A percentile compares a stretch with the other conserved stretches of the same genome.
These are phyloP conservation scores for Aspergillus versicolor DNA, from an alignment of 2,329 filamentous ascomycete species.

Conservation along the genomic window DNA sequence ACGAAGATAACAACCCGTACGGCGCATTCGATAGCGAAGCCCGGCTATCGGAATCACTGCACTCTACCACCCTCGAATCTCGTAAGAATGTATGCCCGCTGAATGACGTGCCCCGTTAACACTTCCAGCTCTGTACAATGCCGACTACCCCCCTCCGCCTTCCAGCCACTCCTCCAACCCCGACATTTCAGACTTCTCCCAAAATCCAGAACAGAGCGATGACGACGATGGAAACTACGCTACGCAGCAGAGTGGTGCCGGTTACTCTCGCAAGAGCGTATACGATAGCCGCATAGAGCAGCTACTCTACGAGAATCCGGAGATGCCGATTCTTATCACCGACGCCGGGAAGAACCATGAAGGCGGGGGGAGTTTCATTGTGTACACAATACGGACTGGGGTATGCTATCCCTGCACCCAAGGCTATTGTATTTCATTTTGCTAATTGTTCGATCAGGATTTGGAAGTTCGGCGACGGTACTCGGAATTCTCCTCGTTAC, in stretches of 20 bases:
- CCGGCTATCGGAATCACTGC: constrained; percentile 67
- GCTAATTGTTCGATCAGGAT: constrained; percentile 58
- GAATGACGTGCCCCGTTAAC: constrained; percentile 2
- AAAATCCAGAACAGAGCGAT: constrained; percentile 56
- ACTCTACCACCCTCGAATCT: constrained; percentile 50
- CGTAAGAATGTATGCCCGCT: constrained; percentile 48
- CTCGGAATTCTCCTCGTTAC: constrained; percentile 90
- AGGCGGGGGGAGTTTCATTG: constrained; percentile 88
- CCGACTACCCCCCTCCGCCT: constrained; percentile 61
- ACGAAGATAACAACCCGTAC: constrained; percentile 98
- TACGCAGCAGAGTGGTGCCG: constrained; percentile 50
- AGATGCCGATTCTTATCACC: constrained; percentile 85
- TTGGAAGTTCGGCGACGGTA: constrained; percentile 93
- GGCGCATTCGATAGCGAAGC: constrained; percentile 90
- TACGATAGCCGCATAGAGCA: constrained; percentile 97
- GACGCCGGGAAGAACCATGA: constrained; percentile 95
- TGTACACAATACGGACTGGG: constrained; percentile 93
- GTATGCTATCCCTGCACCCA: constrained; percentile 52
- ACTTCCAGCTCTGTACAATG: constrained; percentile 55
- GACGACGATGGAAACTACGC: constrained; percentile 58
- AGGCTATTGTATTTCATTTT: no score
- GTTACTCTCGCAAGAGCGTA: constrained; percentile 65
- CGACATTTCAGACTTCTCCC: constrained; percentile 59
- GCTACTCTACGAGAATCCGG: constrained; percentile 92
- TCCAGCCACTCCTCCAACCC: constrained; percentile 71